Evolutionary conservation across 2,329 filamentous ascomycete genomes (phyloP).

Genomic region (Trichoderma semiorbis): DNA sequence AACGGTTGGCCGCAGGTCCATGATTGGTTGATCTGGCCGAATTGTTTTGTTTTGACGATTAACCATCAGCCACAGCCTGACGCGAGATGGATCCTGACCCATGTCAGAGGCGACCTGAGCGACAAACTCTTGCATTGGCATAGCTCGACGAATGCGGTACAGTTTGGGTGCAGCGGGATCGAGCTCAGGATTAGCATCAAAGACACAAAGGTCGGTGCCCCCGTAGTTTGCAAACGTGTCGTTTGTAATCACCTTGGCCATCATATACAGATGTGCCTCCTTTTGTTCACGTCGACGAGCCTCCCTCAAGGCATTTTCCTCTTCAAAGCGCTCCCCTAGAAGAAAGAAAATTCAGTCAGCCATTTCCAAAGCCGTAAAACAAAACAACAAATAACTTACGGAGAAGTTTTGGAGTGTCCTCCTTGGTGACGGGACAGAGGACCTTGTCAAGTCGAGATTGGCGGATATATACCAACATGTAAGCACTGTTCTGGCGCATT

Average conservation of each 20-base stretch:
- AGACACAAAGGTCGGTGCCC: conserved; percentile 76
- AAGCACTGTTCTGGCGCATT: conserved; percentile 76
- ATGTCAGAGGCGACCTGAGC: conserved; percentile 67
- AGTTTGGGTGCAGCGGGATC: conserved; percentile 67
- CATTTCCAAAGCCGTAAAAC: conserved; percentile 19
- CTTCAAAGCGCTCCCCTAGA: conserved; percentile 68
- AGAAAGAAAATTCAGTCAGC: not conserved
- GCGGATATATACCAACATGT: conserved; percentile 98
- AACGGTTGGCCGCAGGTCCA: conserved; percentile 70
- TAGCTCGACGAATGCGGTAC: conserved; percentile 72
- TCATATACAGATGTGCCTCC: conserved; percentile 90
- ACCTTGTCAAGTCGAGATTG: conserved; percentile 82
- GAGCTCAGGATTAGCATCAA: conserved; percentile 60
- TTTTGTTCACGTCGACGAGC: conserved; percentile 82
- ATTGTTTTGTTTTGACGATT: conserved; percentile 97
- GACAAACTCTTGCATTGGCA: conserved; percentile 72
- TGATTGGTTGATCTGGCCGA: conserved; percentile 82
- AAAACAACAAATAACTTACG: conserved; percentile 46
- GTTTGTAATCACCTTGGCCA: conserved; percentile 76
- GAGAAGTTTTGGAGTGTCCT: conserved; percentile 79
- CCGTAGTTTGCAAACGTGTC: conserved; percentile 77
- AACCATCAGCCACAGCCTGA: conserved; percentile 95
- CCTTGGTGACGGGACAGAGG: conserved; percentile 68
- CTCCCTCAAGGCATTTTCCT: conserved; percentile 75
- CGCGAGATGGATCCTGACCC: conserved; percentile 60